A percentile compares a stretch with the other conserved stretches of the same genome.
phyloP scores from a whole-genome alignment of 1,284 basidiomycete species.

The Trichosporon sp. region DNA sequence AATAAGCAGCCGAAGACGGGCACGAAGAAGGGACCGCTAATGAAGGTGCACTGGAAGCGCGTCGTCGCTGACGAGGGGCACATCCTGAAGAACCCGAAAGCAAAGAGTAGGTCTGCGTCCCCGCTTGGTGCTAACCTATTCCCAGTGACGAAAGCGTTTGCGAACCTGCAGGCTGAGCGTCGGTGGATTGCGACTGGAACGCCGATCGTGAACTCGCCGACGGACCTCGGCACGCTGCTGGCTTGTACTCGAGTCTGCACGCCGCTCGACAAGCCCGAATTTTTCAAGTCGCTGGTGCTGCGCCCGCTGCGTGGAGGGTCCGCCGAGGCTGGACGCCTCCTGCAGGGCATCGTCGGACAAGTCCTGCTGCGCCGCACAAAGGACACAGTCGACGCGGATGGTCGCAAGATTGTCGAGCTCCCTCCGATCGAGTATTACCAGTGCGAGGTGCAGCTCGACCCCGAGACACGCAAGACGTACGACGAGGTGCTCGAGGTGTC shows the following conservation, averaged over 20 bases:
- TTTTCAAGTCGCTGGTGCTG: slow-evolving; percentile 69
- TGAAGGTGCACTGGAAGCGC: slow-evolving; percentile 75
- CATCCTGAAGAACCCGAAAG: slow-evolving; percentile 73
- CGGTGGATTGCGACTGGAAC: slow-evolving; percentile 64
- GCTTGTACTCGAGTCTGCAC: slow-evolving; percentile 73
- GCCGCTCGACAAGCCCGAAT: slow-evolving; percentile 73
- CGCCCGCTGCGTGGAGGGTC: slow-evolving; percentile 67
- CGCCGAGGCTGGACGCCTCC: slow-evolving; percentile 61
- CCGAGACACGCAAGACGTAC: slow-evolving; percentile 66
- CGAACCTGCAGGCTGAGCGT: slow-evolving; percentile 63
- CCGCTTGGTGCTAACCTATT: slow-evolving; percentile 1
- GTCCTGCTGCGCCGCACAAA: slow-evolving; percentile 80
- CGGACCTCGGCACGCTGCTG: slow-evolving; percentile 75
- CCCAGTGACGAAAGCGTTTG: slow-evolving; percentile 63
- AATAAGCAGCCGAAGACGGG: slow-evolving; percentile 33
- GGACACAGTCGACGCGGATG: slow-evolving; percentile 74
- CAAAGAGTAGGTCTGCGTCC: slow-evolving; percentile 56
- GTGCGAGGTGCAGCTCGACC: slow-evolving; percentile 59
- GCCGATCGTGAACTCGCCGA: slow-evolving; percentile 80
- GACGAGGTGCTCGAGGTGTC: slow-evolving; percentile 67
- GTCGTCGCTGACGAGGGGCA: slow-evolving; percentile 85
- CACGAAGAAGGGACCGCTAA: slow-evolving; percentile 54
- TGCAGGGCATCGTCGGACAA: slow-evolving; percentile 80
- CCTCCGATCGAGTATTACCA: slow-evolving; percentile 59
- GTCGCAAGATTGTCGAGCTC: slow-evolving; percentile 65